These are phyloP conservation scores for Syzygium aqueum DNA, from an alignment of 345 rosid genomes.

Conservation along the genomic window DNA sequence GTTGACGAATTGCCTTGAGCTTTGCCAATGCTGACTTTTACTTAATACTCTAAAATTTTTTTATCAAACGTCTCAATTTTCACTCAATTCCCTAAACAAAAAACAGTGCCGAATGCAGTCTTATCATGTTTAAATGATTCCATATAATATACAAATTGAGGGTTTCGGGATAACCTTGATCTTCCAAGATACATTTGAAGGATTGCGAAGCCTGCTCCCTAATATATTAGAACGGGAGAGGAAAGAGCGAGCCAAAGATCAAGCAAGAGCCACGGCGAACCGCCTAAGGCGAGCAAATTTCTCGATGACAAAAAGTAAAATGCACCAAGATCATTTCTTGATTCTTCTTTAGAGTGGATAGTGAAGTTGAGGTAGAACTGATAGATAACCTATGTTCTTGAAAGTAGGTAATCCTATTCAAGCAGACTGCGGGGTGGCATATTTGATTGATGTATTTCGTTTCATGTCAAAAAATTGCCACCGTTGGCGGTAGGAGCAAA, in stretches of 20 bases:
- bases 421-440: fast-evolving
- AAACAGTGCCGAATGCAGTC: not conserved
- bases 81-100: not conserved
- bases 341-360: not conserved
- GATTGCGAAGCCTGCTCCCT: not conserved
- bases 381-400: not conserved
- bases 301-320: not conserved
- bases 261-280: not conserved
- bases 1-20: no score
- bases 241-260: not conserved
- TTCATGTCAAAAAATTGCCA: not conserved
- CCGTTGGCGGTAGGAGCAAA: no score
- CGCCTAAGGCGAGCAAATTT: not conserved
- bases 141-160: not conserved
- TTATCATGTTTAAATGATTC: not conserved
- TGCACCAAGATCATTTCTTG: not conserved
- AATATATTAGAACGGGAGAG: not conserved
- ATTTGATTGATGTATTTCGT: not conserved
- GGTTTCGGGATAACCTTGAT: not conserved
- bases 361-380: not conserved
- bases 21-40: no score
- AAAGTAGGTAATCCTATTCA: not conserved
- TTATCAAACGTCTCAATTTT: no score
- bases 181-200: not conserved
- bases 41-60: no score